Evolutionary conservation across 148 eudicot species (phyloP).

Genomic region (Chenopodium album): DNA sequence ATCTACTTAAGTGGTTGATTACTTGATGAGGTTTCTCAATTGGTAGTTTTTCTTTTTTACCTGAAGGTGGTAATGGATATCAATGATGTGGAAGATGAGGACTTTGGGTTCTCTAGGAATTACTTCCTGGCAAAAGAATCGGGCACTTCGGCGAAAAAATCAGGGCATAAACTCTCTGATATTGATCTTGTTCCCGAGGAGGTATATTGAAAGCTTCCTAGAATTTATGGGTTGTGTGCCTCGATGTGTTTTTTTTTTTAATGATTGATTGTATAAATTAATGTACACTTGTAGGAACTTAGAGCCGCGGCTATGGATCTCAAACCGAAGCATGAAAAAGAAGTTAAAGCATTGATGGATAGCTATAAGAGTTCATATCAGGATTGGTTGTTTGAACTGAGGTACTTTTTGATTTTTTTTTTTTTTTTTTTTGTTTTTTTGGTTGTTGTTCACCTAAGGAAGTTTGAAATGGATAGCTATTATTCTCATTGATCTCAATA

Average conservation of each 20-base stretch:
- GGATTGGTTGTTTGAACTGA: constrained; percentile 66
- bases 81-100: constrained; percentile 67
- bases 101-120: constrained; percentile 78
- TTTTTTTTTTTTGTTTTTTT: neutral
- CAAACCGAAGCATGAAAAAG: constrained; percentile 76
- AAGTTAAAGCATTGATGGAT: constrained; percentile 49
- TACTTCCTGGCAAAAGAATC: constrained; percentile 84
- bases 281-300: constrained; percentile 52
- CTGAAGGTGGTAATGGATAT: constrained; percentile 48
- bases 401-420: constrained; percentile 31
- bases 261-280: neutral
- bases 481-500: too few species aligned
- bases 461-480: too few species aligned
- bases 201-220: constrained; percentile 34
- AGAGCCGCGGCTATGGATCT: constrained; percentile 61
- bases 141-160: constrained; percentile 60
- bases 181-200: constrained; percentile 76
- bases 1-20: too few species aligned
- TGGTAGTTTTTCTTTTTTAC: too few species aligned
- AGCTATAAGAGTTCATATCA: constrained; percentile 59
- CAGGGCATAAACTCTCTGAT: constrained; percentile 66
- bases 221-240: too few species aligned
- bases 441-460: too few species aligned
- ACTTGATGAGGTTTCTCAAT: neutral
- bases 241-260: too few species aligned